phyloP scores from a whole-genome alignment of 345 rosid species.

The Alliaria petiolata region DNA sequence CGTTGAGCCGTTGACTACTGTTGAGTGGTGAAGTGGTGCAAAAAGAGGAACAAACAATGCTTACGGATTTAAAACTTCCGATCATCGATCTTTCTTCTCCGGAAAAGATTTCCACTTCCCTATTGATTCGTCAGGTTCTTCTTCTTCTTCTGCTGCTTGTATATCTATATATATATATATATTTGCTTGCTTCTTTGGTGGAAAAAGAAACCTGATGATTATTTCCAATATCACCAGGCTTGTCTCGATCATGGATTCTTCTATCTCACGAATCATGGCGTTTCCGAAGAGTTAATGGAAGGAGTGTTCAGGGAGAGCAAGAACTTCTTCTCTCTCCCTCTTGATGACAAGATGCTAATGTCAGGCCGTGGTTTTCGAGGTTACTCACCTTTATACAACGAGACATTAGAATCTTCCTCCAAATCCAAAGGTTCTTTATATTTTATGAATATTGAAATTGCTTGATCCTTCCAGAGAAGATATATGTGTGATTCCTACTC shows the following conservation, averaged over 20 bases:
- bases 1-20: too few relatives aligned
- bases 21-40: too few relatives aligned
- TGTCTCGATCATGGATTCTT: constrained; percentile 78
- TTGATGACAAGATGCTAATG: constrained; percentile 55
- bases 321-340: constrained; percentile 65
- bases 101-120: too few relatives aligned
- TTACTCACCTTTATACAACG: constrained; percentile 53
- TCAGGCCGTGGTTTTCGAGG: constrained; percentile 49
- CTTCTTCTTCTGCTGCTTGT: too few relatives aligned
- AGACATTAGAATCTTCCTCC: constrained; percentile 30
- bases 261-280: constrained; percentile 80
- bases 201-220: neutral
- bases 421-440: constrained; percentile 11
- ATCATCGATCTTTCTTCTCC: too few relatives aligned
- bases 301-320: constrained; percentile 50
- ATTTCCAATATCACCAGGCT: constrained; percentile 41
- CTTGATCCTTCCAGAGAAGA: neutral
- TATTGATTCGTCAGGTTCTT: too few relatives aligned
- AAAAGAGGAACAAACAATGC: too few relatives aligned
- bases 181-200: too few relatives aligned
- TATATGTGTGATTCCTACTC: neutral
- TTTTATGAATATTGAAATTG: neutral
- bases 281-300: constrained; percentile 45
- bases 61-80: too few relatives aligned
- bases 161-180: too few relatives aligned